Conservation (phyloP, 2,329 filamentous ascomycete species). For the Gliomastix tumulicola region DNA sequence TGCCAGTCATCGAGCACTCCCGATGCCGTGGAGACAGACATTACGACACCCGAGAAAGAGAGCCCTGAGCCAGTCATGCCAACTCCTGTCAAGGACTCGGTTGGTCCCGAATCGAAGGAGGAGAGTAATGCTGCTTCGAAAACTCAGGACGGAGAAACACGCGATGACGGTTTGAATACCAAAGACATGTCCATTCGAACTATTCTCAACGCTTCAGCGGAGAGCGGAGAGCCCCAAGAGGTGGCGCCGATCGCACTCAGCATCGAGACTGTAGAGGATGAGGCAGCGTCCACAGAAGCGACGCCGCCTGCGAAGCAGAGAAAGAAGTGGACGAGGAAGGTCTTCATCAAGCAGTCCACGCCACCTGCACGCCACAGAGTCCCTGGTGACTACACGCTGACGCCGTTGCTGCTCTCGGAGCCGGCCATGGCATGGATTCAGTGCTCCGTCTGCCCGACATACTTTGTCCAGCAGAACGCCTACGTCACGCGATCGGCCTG, state of each 20-base stretch:
- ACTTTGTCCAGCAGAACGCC: slow-evolving; percentile 83
- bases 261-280: slow-evolving; percentile 14
- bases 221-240: slow-evolving; percentile 8
- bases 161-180: neutral
- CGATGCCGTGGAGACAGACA: slow-evolving; percentile 29
- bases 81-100: slow-evolving; percentile 12
- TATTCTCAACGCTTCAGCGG: slow-evolving; percentile 21
- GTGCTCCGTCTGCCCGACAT: slow-evolving; percentile 73
- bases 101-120: slow-evolving; percentile 1
- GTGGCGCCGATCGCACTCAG: slow-evolving; percentile 12
- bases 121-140: no score
- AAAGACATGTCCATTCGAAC: slow-evolving; percentile 20
- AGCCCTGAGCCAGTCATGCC: slow-evolving; percentile 28
- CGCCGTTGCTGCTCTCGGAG: slow-evolving; percentile 66
- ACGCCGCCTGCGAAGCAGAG: slow-evolving; percentile 14
- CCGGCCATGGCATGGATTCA: slow-evolving; percentile 78
- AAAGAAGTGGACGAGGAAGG: slow-evolving; percentile 27
- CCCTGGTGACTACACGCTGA: slow-evolving; percentile 79
- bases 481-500: slow-evolving; percentile 83
- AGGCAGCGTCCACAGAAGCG: neutral
- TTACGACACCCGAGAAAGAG: slow-evolving; percentile 44
- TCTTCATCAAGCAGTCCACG: slow-evolving; percentile 23
- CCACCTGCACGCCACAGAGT: slow-evolving; percentile 35
- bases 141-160: no score
- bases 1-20: slow-evolving; percentile 17